Evolutionary conservation across 306 rosid genomes (phyloP).

Genomic region (Aeschynomene evenia): DNA sequence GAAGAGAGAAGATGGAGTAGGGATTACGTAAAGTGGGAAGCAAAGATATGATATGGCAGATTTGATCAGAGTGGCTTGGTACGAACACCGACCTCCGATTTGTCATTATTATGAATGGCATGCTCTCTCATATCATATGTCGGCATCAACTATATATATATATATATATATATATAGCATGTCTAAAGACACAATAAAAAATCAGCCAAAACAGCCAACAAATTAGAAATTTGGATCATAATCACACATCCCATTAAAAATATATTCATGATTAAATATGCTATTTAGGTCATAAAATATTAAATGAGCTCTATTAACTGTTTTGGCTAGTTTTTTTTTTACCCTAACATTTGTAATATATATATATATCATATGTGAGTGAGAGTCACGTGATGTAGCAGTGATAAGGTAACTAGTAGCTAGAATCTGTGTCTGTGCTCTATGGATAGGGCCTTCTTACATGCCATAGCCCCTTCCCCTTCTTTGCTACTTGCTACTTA

Average conservation of each 20-base stretch:
- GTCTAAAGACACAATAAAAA: no score
- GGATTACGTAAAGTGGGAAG: conserved; percentile 10
- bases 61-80: background rate
- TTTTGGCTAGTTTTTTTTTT: no score
- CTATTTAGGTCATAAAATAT: no score
- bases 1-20: background rate
- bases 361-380: no score
- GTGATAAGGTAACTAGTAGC: background rate
- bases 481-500: background rate
- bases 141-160: conserved; percentile 4
- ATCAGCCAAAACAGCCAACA: no score
- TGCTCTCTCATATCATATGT: no score
- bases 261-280: no score
- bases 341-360: no score
- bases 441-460: background rate
- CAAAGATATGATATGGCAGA: conserved; percentile 30
- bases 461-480: background rate
- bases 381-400: conserved; percentile 23
- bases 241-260: no score
- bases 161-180: no score
- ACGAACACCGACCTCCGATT: conserved; percentile 20
- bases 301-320: no score
- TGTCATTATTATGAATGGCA: conserved; percentile 27
- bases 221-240: no score
- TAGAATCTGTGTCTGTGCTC: background rate